Conservation (phyloP, 768 basidiomycete genomes). For the Coprinopsis cinerea region DNA sequence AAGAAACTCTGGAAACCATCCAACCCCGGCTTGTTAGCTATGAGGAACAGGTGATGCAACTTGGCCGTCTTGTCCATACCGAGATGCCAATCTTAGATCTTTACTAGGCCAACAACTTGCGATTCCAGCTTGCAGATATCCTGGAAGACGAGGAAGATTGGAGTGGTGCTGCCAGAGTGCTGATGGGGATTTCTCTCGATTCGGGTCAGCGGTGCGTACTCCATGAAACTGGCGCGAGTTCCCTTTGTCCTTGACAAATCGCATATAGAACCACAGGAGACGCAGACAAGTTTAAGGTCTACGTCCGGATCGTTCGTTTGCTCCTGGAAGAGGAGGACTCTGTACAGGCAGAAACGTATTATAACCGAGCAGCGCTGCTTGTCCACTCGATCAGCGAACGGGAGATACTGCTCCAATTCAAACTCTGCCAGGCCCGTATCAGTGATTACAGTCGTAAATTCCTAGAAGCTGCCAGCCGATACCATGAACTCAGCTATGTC, state of each 20-base stretch:
- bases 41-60: conserved; percentile 79
- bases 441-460: conserved; percentile 91
- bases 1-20: conserved; percentile 64
- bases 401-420: conserved; percentile 78
- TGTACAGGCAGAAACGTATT: conserved; percentile 96
- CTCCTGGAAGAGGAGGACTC: conserved; percentile 96
- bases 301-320: conserved; percentile 91
- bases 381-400: conserved; percentile 76
- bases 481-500: conserved; percentile 92
- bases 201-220: conserved; percentile 72
- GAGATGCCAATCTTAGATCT: conserved; percentile 16
- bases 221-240: conserved; percentile 3
- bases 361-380: conserved; percentile 90
- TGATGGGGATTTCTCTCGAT: conserved; percentile 91
- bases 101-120: conserved; percentile 68
- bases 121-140: conserved; percentile 88
- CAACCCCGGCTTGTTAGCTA: conserved; percentile 84
- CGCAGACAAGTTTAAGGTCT: conserved; percentile 82
- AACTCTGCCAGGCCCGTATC: conserved; percentile 91
- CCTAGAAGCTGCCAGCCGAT: conserved; percentile 87
- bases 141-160: conserved; percentile 89
- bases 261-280: conserved; percentile 32
- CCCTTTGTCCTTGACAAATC: conserved; percentile 2
- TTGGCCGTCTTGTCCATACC: background rate
- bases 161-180: conserved; percentile 85